phyloP scores from a whole-genome alignment of 192 early-diverging fungal genomes.

The Rhizoclosmatium globosum region DNA sequence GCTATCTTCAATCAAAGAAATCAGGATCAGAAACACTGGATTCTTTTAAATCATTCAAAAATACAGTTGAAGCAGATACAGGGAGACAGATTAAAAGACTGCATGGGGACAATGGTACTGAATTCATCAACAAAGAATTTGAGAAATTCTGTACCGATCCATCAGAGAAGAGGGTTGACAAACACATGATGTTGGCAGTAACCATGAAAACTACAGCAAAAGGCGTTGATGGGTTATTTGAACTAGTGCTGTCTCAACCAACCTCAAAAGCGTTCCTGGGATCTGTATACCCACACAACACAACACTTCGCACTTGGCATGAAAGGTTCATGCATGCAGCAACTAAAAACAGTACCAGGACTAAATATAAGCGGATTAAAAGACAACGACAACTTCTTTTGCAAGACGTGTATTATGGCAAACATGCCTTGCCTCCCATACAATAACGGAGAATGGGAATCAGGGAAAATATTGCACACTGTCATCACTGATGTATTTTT shows the following conservation, averaged over 20 bases:
- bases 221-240: not conserved
- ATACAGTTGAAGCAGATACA: not conserved
- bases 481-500: not conserved
- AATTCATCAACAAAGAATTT: not conserved
- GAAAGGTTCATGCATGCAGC: not conserved
- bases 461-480: not conserved
- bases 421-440: not conserved
- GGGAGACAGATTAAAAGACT: not conserved
- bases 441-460: not conserved
- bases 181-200: too few relatives aligned
- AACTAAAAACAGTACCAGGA: not conserved
- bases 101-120: not conserved
- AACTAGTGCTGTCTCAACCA: not conserved
- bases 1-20: not conserved
- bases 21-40: not conserved
- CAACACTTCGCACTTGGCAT: not conserved
- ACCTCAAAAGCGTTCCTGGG: not conserved
- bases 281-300: not conserved
- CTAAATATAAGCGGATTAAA: not conserved
- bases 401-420: not conserved
- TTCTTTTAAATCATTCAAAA: not conserved
- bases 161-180: too few relatives aligned
- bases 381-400: not conserved
- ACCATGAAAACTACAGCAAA: too few relatives aligned
- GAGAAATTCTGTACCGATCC: not conserved